These are phyloP conservation scores for Nakaseomyces sp. DNA, from an alignment of 1,139 yeast species.

Conservation along the genomic window DNA sequence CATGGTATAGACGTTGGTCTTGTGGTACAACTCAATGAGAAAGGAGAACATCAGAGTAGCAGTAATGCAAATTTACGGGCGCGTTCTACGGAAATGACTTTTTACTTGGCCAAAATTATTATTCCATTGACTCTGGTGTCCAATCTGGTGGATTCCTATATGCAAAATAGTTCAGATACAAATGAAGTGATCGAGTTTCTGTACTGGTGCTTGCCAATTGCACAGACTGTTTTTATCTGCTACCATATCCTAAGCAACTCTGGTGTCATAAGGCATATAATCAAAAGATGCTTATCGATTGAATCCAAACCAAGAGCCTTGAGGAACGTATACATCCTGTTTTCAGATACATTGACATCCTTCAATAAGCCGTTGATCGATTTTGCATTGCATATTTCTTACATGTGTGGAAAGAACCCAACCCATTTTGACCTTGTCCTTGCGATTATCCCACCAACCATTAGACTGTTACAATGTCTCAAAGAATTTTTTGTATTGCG, in stretches of 20 bases:
- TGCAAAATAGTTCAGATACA: neutral
- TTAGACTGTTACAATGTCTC: slow-evolving; percentile 75
- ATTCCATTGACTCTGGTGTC: slow-evolving; percentile 12
- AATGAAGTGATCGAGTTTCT: slow-evolving; percentile 9
- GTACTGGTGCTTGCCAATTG: slow-evolving; percentile 31
- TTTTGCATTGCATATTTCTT: slow-evolving; percentile 42
- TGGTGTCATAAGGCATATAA: slow-evolving; percentile 38
- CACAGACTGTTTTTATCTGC: slow-evolving; percentile 28
- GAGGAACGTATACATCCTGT: slow-evolving; percentile 73
- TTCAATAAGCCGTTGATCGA: slow-evolving; percentile 71
- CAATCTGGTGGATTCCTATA: neutral
- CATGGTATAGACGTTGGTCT: slow-evolving; percentile 34
- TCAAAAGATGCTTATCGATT: slow-evolving; percentile 39
- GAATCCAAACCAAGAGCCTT: slow-evolving; percentile 51
- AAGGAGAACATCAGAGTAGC: neutral
- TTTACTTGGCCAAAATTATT: slow-evolving; percentile 26
- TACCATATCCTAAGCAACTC: slow-evolving; percentile 24
- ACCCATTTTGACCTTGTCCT: slow-evolving; percentile 31
- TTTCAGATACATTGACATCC: slow-evolving; percentile 76
- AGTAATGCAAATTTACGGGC: neutral
- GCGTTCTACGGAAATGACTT: slow-evolving; percentile 7
- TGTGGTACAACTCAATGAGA: neutral
- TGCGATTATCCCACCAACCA: slow-evolving; percentile 52
- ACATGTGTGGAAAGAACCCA: slow-evolving; percentile 20
- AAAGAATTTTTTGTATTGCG: slow-evolving; percentile 50